Evolutionary conservation across 2,329 filamentous ascomycete genomes (phyloP).

Genomic region (Fusarium continuum): DNA sequence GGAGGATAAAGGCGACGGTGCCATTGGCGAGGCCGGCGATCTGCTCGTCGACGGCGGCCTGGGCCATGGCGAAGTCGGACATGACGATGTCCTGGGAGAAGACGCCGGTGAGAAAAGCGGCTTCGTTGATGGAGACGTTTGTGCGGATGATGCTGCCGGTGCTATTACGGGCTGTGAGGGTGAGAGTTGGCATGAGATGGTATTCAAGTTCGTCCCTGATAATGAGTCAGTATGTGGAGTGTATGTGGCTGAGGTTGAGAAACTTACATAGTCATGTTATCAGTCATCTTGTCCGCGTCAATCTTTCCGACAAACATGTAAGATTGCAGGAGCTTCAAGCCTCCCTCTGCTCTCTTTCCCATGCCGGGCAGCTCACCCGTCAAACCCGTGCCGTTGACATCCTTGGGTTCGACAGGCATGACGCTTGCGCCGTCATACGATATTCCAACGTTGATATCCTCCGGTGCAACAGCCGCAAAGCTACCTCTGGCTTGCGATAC

Average conservation of each 20-base stretch:
- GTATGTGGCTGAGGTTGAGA: constrained; percentile 9
- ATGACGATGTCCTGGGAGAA: constrained; percentile 68
- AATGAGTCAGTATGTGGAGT: constrained; percentile 10
- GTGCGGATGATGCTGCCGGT: constrained; percentile 65
- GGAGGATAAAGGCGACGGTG: constrained; percentile 72
- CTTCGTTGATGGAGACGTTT: constrained; percentile 74
- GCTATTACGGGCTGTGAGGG: constrained; percentile 66
- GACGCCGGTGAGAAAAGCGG: constrained; percentile 75
- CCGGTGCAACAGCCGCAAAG: constrained; percentile 61
- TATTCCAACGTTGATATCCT: constrained; percentile 64
- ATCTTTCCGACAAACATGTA: constrained; percentile 77
- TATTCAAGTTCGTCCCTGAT: constrained; percentile 66
- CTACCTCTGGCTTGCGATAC: constrained; percentile 66
- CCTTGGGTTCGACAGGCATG: constrained; percentile 42
- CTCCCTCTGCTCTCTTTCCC: constrained; percentile 39
- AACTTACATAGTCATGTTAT: constrained; percentile 70
- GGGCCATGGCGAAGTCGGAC: constrained; percentile 60
- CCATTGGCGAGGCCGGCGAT: constrained; percentile 58
- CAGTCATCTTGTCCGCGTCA: constrained; percentile 63
- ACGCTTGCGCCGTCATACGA: constrained; percentile 61
- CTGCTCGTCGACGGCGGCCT: constrained; percentile 60
- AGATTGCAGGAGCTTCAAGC: constrained; percentile 64
- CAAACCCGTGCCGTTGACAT: constrained; percentile 40
- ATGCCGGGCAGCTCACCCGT: constrained; percentile 29
- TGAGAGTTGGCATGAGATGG: constrained; percentile 74